phyloP scores from a whole-genome alignment of 129 eudicot genomes.

The Helianthus tuberosus region DNA sequence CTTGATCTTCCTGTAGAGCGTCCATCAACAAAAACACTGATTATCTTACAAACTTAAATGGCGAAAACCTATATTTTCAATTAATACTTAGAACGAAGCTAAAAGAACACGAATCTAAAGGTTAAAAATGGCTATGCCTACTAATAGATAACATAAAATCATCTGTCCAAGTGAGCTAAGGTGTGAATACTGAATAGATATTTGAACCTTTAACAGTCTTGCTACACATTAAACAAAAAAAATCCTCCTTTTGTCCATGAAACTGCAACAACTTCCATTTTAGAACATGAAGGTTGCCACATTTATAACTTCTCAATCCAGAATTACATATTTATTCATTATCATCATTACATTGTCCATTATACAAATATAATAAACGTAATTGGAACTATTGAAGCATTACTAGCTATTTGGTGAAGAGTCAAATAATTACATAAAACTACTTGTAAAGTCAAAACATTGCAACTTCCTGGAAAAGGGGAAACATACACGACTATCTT shows the following conservation, averaged over 20 bases:
- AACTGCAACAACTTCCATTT: slow-evolving; percentile 3
- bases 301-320: slow-evolving; percentile 2
- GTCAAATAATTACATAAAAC: background rate
- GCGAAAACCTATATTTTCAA: background rate
- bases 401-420: background rate
- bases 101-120: background rate
- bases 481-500: background rate
- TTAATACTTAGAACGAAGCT: background rate
- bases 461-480: background rate
- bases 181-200: background rate
- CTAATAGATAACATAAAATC: background rate
- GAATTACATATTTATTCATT: background rate
- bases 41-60: background rate
- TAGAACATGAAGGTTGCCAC: background rate
- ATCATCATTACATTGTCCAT: background rate
- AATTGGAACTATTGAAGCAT: background rate
- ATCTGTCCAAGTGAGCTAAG: background rate
- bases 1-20: slow-evolving; percentile 61
- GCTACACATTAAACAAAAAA: background rate
- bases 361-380: background rate
- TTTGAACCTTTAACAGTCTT: background rate
- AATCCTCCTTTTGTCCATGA: background rate
- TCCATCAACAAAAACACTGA: slow-evolving; percentile 21
- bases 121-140: background rate
- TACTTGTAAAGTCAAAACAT: background rate